These are phyloP conservation scores for Vitis amurensis DNA, from an alignment of 164 flowering plant genomes.

Conservation along the genomic window DNA sequence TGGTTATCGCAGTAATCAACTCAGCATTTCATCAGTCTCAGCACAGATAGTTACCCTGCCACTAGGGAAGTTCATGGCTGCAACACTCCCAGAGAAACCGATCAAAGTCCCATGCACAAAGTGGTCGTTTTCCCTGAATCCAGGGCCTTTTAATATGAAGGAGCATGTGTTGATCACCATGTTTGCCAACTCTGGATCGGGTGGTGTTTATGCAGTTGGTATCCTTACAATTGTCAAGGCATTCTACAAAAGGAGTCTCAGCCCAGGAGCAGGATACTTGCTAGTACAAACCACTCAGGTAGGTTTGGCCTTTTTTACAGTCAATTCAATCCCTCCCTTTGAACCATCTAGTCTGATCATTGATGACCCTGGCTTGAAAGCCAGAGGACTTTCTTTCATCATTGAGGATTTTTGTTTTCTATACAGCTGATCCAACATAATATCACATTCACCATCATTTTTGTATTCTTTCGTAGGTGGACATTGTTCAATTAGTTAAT, in stretches of 20 bases:
- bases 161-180: slow-evolving; percentile 62
- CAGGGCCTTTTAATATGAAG: slow-evolving; percentile 61
- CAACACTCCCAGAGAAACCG: slow-evolving; percentile 34
- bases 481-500: too few relatives aligned
- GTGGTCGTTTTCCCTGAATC: slow-evolving; percentile 51
- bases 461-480: too few relatives aligned
- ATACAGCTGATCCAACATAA: too few relatives aligned
- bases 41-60: slow-evolving; percentile 57
- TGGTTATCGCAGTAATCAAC: slow-evolving; percentile 33
- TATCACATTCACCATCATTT: too few relatives aligned
- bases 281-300: slow-evolving; percentile 52
- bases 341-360: background rate
- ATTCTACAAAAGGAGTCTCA: slow-evolving; percentile 34
- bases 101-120: slow-evolving; percentile 35
- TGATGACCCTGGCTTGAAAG: too few relatives aligned
- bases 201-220: slow-evolving; percentile 29
- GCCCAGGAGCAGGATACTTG: slow-evolving; percentile 36
- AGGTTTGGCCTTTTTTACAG: background rate
- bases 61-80: slow-evolving; percentile 61
- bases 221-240: slow-evolving; percentile 49
- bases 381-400: too few relatives aligned
- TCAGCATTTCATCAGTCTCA: slow-evolving; percentile 34
- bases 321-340: background rate
- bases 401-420: too few relatives aligned
- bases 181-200: slow-evolving; percentile 43